phyloP scores from a whole-genome alignment of 78 protist genomes.

The Dictyostelium capitatum region DNA sequence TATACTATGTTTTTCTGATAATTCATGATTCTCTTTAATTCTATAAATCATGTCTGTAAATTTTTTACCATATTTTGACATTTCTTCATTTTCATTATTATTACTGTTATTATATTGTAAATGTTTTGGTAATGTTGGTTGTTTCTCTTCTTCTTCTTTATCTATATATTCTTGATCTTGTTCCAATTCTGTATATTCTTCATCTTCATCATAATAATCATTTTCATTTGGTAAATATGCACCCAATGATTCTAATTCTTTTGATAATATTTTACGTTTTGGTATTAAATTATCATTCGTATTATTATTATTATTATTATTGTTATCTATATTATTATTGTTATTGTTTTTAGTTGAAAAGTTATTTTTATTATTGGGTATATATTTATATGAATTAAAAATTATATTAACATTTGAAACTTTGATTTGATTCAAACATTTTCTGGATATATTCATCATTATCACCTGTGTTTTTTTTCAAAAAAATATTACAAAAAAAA shows the following conservation, averaged over 20 bases:
- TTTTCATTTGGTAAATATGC: slow-evolving; percentile 32
- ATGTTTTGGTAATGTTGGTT: neutral
- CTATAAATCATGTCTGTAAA: slow-evolving; percentile 9
- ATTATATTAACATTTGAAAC: too few species aligned
- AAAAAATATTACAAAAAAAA: too few species aligned
- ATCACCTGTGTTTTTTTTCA: too few species aligned
- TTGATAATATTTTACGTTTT: neutral
- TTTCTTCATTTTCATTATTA: neutral
- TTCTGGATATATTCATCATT: too few species aligned
- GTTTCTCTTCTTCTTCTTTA: neutral
- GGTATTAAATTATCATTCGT: neutral
- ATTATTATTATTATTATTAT: neutral
- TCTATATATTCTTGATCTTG: neutral
- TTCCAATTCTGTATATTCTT: neutral
- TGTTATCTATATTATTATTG: neutral
- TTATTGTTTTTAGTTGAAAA: neutral
- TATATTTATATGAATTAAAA: neutral
- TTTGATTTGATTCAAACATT: too few species aligned
- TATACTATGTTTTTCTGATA: neutral
- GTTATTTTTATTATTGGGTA: neutral
- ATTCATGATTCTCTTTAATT: slow-evolving; percentile 8
- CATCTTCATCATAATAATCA: neutral
- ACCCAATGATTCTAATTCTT: slow-evolving; percentile 12
- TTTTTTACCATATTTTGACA: neutral
- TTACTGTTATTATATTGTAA: neutral